Conservation (phyloP, 2,329 filamentous ascomycete species). For the Trichoderma sp. region DNA sequence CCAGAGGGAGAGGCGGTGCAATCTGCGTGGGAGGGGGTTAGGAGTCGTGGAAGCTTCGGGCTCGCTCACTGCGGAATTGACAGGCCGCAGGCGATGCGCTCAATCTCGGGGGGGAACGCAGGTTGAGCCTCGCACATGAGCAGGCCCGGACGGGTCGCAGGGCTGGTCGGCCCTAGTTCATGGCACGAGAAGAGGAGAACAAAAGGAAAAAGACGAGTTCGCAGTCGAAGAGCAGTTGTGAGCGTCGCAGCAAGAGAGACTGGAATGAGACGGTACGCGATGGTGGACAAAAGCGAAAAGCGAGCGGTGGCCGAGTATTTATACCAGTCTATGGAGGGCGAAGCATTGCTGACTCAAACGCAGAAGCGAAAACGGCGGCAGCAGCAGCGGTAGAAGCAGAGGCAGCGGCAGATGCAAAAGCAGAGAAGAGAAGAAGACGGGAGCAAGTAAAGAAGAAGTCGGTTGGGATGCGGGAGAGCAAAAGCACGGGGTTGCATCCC, state of each 20-base stretch:
- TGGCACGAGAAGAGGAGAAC: conserved; percentile 29
- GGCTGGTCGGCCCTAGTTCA: conserved; percentile 33
- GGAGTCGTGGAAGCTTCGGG: neutral
- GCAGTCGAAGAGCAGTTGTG: neutral
- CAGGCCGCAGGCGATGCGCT: conserved; percentile 10
- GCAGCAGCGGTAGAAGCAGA: neutral
- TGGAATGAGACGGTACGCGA: neutral
- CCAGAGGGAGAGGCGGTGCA: conserved; percentile 17
- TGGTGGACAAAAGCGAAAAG: neutral
- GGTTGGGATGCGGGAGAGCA: neutral
- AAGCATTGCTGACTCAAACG: conserved; percentile 1
- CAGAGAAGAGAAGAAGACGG: neutral
- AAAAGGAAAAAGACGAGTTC: neutral
- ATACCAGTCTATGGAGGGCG: conserved; percentile 10
- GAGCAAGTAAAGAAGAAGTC: too few relatives aligned
- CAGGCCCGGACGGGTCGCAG: conserved; percentile 37
- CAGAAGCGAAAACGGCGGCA: neutral
- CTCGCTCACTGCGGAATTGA: conserved; percentile 17
- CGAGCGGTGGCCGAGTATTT: neutral
- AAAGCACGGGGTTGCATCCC: neutral
- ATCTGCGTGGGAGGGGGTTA: neutral
- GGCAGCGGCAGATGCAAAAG: neutral
- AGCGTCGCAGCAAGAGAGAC: neutral
- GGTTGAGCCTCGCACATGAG: conserved; percentile 31
- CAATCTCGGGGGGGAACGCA: neutral